Conservation (phyloP, 768 basidiomycete species). For the Dioszegia hungarica region DNA sequence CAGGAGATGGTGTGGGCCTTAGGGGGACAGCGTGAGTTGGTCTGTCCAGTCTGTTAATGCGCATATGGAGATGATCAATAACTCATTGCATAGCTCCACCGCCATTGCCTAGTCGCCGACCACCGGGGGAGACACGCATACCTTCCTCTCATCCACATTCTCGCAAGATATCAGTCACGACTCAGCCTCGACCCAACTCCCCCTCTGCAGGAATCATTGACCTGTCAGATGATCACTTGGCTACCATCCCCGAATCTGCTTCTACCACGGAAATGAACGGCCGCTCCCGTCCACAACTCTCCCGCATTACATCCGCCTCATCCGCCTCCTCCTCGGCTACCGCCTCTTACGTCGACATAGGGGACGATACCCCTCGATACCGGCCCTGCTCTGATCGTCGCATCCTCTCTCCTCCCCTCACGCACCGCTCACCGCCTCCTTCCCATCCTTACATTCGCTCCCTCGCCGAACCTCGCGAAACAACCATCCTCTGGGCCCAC, state of each 20-base stretch:
- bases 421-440: constrained; percentile 31
- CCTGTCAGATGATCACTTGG: background rate
- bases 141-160: constrained; percentile 47
- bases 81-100: constrained; percentile 18
- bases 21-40: constrained; percentile 23
- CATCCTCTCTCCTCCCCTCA: background rate
- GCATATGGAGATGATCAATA: background rate
- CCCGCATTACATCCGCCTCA: constrained; percentile 1
- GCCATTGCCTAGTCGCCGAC: constrained; percentile 29
- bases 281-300: background rate
- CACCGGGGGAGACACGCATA: constrained; percentile 3
- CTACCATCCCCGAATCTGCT: constrained; percentile 11
- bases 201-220: background rate
- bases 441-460: constrained; percentile 32
- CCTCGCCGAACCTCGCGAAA: constrained; percentile 28
- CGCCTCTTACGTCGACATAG: background rate
- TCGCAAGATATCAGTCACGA: constrained; percentile 41
- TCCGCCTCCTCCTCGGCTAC: background rate
- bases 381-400: constrained; percentile 4
- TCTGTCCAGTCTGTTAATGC: background rate
- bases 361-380: constrained; percentile 7
- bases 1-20: constrained; percentile 45
- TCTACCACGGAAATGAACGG: background rate
- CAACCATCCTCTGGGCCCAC: constrained; percentile 44
- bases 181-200: constrained; percentile 5